Evolutionary conservation across 2,329 filamentous ascomycete species (phyloP).

Genomic region (Curvularia hawaiiensis): DNA sequence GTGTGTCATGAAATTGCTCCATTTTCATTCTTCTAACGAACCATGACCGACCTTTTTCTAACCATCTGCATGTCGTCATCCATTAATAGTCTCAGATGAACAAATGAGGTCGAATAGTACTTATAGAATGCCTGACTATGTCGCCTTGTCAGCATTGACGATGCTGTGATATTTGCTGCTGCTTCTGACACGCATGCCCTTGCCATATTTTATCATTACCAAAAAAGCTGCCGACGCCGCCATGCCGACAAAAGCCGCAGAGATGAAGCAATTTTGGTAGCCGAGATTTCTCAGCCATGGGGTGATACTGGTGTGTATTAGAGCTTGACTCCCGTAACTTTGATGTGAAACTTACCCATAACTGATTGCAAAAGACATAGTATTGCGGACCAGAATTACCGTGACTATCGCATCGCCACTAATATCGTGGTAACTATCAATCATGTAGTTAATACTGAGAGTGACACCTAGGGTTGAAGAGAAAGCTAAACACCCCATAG

Average conservation of each 20-base stretch:
- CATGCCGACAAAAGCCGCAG: conserved; percentile 51
- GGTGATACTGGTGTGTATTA: conserved; percentile 39
- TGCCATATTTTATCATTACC: conserved; percentile 57
- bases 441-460: conserved; percentile 53
- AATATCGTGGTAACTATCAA: conserved; percentile 57
- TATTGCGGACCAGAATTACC: conserved; percentile 57
- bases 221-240: conserved; percentile 49
- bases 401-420: conserved; percentile 57
- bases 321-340: not conserved
- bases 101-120: not conserved
- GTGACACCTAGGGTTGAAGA: conserved; percentile 48
- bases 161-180: conserved; percentile 45
- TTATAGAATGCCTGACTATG: not conserved
- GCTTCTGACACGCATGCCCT: conserved; percentile 38
- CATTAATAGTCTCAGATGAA: not conserved
- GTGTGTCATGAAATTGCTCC: not conserved
- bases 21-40: not conserved
- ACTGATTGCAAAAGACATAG: conserved; percentile 56
- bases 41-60: not conserved
- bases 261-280: conserved; percentile 51
- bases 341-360: conserved; percentile 48
- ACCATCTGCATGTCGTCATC: not conserved
- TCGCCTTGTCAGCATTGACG: conserved; percentile 17
- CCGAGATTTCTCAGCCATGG: conserved; percentile 53
- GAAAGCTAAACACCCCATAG: conserved; percentile 48